A percentile compares a stretch with the other conserved stretches of the same genome.
Evolutionary conservation across 345 rosid genomes (phyloP).

Genomic region (Firmiana major): DNA sequence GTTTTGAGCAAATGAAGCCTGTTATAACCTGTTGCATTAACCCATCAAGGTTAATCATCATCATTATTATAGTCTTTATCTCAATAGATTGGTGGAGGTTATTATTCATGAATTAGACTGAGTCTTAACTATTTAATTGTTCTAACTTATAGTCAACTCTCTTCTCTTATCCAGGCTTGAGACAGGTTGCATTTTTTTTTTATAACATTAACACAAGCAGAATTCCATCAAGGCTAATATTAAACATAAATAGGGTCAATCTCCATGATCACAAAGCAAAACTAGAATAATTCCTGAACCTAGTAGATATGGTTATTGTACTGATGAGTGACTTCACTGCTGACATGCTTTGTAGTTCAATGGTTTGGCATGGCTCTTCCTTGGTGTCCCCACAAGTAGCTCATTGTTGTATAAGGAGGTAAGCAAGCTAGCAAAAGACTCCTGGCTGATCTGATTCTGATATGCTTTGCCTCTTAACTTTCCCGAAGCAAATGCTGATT

Average conservation of each 20-base stretch:
- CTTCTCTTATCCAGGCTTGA: no score
- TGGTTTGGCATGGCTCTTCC: constrained; percentile 95
- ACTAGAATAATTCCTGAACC: background rate
- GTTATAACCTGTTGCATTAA: background rate
- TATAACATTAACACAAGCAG: no score
- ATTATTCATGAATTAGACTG: no score
- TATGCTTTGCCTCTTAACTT: background rate
- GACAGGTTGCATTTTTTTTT: no score
- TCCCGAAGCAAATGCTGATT: background rate
- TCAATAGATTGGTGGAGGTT: no score
- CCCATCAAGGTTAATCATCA: no score
- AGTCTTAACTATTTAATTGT: no score
- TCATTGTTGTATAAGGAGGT: constrained; percentile 93
- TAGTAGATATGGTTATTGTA: background rate
- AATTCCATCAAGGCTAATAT: no score
- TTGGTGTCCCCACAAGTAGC: constrained; percentile 89
- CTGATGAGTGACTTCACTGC: background rate
- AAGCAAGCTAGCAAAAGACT: background rate
- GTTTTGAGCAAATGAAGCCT: background rate
- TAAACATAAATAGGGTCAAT: background rate
- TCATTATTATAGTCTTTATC: no score
- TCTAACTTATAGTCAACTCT: no score
- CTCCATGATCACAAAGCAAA: background rate
- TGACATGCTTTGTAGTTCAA: constrained; percentile 52
- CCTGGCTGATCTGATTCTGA: background rate